A percentile compares a stretch with the other conserved stretches of the same genome.
Conservation (phyloP, 192 early-diverging fungal species). For the Funneliformis geosporum region DNA sequence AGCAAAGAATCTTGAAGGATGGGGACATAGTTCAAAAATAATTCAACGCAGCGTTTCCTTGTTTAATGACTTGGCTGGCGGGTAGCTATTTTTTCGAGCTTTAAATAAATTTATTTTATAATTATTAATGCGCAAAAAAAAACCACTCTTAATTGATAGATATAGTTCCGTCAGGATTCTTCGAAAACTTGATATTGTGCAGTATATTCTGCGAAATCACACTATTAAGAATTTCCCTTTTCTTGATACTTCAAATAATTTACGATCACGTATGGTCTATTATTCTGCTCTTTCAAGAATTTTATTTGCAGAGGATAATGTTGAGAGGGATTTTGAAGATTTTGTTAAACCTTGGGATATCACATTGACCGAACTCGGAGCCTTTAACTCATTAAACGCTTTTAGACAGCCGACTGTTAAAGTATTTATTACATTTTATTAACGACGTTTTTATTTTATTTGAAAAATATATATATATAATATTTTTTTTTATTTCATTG, state of each 20-base stretch:
- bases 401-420: constrained; percentile 56
- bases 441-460: background rate
- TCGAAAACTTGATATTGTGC: constrained; percentile 71
- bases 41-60: constrained; percentile 69
- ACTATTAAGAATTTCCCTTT: constrained; percentile 72
- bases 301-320: constrained; percentile 69
- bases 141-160: constrained; percentile 35
- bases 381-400: constrained; percentile 53
- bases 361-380: constrained; percentile 54
- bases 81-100: constrained; percentile 39
- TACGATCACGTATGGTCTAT: constrained; percentile 61
- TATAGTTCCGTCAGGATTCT: constrained; percentile 78
- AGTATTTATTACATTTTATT: constrained; percentile 28
- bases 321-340: constrained; percentile 61
- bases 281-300: constrained; percentile 78
- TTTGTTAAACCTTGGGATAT: constrained; percentile 74
- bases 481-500: background rate
- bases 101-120: background rate
- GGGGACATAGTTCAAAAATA: constrained; percentile 54
- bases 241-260: constrained; percentile 57
- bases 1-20: constrained; percentile 65
- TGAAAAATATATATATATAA: background rate
- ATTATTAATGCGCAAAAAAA: background rate
- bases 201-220: constrained; percentile 72
- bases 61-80: constrained; percentile 75